These are phyloP conservation scores for Pulveroboletus sp. DNA, from an alignment of 768 basidiomycete species.

Conservation along the genomic window DNA sequence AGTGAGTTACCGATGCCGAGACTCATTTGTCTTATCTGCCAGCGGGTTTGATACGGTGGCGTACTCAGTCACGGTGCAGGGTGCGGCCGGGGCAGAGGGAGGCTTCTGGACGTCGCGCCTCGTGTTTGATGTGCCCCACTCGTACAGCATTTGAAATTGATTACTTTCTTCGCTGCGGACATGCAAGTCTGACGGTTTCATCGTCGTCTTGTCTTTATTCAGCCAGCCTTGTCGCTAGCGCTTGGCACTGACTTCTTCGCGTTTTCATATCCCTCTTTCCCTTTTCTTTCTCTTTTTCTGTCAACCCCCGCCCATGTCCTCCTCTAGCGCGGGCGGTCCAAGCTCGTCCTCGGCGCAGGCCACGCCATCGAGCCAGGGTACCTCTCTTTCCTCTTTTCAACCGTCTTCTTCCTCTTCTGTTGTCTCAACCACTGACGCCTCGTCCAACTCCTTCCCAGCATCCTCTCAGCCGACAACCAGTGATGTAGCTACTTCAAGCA, in stretches of 20 bases:
- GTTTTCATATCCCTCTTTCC: not conserved
- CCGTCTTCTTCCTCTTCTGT: not conserved
- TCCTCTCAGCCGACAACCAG: not conserved
- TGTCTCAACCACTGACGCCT: conserved; percentile 10
- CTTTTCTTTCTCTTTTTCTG: not conserved
- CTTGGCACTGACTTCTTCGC: not conserved
- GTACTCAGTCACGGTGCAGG: not conserved
- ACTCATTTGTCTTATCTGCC: not conserved
- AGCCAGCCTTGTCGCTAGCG: too few relatives aligned
- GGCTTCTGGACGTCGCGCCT: not conserved
- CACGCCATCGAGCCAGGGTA: conserved; percentile 15
- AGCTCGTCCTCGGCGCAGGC: not conserved
- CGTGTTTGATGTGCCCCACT: conserved; percentile 4
- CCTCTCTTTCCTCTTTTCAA: conserved; percentile 12
- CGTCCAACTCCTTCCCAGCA: conserved; percentile 10
- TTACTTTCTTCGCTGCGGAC: not conserved
- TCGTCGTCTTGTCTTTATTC: too few relatives aligned
- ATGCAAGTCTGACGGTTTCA: too few relatives aligned
- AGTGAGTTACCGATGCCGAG: not conserved
- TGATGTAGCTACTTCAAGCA: not conserved
- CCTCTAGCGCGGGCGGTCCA: not conserved
- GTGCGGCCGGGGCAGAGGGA: not conserved
- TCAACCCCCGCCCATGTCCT: conserved; percentile 16
- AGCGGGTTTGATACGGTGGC: not conserved
- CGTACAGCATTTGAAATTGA: conserved; percentile 8